phyloP scores from a whole-genome alignment of 208 protist species.

The Blastocrithidia nonstop region DNA sequence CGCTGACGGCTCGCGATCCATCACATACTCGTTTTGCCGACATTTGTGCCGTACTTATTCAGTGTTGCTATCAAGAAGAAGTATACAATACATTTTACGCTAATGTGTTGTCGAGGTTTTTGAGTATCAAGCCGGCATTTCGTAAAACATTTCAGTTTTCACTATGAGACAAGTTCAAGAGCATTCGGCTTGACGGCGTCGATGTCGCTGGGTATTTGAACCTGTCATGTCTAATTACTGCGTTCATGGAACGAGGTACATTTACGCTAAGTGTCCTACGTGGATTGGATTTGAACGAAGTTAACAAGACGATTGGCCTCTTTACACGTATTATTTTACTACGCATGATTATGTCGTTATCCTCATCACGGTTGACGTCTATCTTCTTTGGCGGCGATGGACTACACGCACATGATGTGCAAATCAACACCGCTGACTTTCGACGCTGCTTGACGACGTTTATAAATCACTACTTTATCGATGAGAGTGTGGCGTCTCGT shows the following conservation, averaged over 20 bases:
- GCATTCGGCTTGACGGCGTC: slow-evolving; percentile 30
- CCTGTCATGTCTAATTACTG: slow-evolving; percentile 30
- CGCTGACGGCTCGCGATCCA: slow-evolving; percentile 65
- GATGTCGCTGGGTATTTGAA: slow-evolving; percentile 65
- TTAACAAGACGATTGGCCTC: slow-evolving; percentile 57
- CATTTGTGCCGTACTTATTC: slow-evolving; percentile 36
- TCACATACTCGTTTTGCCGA: slow-evolving; percentile 52
- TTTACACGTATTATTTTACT: slow-evolving; percentile 64
- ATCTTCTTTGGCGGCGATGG: slow-evolving; percentile 75
- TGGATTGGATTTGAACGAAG: slow-evolving; percentile 63
- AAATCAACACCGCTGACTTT: slow-evolving; percentile 33
- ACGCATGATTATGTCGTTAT: slow-evolving; percentile 46
- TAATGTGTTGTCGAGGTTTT: slow-evolving; percentile 59
- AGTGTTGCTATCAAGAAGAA: slow-evolving; percentile 54
- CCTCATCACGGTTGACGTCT: slow-evolving; percentile 25
- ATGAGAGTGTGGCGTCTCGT: slow-evolving; percentile 28
- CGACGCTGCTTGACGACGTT: slow-evolving; percentile 32
- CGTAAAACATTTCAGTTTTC: slow-evolving; percentile 65
- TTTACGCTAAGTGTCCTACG: slow-evolving; percentile 60
- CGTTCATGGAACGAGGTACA: slow-evolving; percentile 30
- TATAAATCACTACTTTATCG: slow-evolving; percentile 57
- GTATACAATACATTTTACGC: slow-evolving; percentile 59
- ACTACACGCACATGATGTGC: slow-evolving; percentile 28
- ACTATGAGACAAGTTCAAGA: slow-evolving; percentile 73
- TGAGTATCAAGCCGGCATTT: slow-evolving; percentile 29